Evolutionary conservation across 179 eudicot species (phyloP).

Genomic region (Pouteria campechiana): DNA sequence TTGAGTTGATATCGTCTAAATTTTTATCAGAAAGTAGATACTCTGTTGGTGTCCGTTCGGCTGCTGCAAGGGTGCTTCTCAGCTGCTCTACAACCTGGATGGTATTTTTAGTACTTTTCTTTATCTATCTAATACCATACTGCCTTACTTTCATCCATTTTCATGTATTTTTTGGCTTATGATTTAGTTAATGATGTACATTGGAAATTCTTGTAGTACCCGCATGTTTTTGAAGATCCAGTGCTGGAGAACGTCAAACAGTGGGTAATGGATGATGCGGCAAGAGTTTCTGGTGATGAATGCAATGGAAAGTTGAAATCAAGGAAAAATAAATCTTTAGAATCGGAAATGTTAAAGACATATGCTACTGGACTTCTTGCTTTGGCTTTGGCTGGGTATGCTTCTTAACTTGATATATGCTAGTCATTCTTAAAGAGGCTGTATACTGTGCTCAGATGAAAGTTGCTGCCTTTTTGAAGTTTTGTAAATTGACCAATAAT

Average conservation of each 20-base stretch:
- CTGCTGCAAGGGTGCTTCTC: slow-evolving; percentile 77
- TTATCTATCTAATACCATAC: neutral
- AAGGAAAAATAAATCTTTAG: slow-evolving; percentile 42
- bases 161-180: slow-evolving; percentile 1
- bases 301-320: slow-evolving; percentile 38
- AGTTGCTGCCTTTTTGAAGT: neutral
- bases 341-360: slow-evolving; percentile 81
- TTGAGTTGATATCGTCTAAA: slow-evolving; percentile 77
- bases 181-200: neutral
- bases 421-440: neutral
- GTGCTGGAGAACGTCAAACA: slow-evolving; percentile 64
- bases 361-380: slow-evolving; percentile 89
- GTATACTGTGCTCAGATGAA: neutral
- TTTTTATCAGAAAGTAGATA: slow-evolving; percentile 71
- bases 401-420: neutral
- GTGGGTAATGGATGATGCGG: slow-evolving; percentile 71
- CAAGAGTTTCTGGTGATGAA: slow-evolving; percentile 29
- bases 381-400: slow-evolving; percentile 73
- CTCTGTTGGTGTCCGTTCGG: slow-evolving; percentile 69
- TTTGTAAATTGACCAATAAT: neutral
- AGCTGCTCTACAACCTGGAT: slow-evolving; percentile 84
- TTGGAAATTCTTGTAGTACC: slow-evolving; percentile 40
- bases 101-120: slow-evolving; percentile 28
- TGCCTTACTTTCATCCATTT: neutral
- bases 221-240: slow-evolving; percentile 88